These are phyloP conservation scores for Xylaria sp. DNA, from an alignment of 2,329 filamentous ascomycete species.

Conservation along the genomic window DNA sequence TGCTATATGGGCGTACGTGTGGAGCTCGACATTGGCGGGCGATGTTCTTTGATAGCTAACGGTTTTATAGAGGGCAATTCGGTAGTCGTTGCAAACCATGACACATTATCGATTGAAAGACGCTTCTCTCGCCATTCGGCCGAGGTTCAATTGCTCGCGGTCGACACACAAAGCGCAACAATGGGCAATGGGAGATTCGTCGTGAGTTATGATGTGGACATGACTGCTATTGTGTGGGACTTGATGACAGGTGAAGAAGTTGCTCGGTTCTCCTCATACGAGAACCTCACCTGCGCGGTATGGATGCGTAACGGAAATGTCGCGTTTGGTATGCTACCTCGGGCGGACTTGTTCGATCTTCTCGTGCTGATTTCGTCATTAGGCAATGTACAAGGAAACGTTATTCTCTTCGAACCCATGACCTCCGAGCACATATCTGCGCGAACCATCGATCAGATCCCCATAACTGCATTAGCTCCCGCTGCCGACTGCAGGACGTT, in stretches of 20 bases:
- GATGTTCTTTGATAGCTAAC: constrained; percentile 36
- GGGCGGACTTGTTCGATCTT: background rate
- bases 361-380: constrained; percentile 21
- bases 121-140: constrained; percentile 86
- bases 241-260: constrained; percentile 90
- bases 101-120: constrained; percentile 88
- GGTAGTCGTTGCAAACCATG: constrained; percentile 90
- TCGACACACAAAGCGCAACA: constrained; percentile 92
- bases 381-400: constrained; percentile 93
- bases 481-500: constrained; percentile 92
- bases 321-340: constrained; percentile 80
- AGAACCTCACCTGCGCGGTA: constrained; percentile 82
- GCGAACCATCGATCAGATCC: constrained; percentile 89
- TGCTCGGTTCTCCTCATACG: constrained; percentile 91
- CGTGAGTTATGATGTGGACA: constrained; percentile 90
- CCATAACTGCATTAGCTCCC: constrained; percentile 92
- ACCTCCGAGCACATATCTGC: constrained; percentile 93
- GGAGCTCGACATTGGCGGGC: constrained; percentile 2
- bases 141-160: constrained; percentile 83
- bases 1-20: constrained; percentile 77
- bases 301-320: constrained; percentile 99
- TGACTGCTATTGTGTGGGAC: constrained; percentile 97
- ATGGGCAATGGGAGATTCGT: constrained; percentile 84
- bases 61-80: constrained; percentile 71
- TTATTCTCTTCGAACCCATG: constrained; percentile 92